Base-by-base conservation (phyloP, 352 stramenopile genomes). In the Globisporangium apiculatum region DNA sequence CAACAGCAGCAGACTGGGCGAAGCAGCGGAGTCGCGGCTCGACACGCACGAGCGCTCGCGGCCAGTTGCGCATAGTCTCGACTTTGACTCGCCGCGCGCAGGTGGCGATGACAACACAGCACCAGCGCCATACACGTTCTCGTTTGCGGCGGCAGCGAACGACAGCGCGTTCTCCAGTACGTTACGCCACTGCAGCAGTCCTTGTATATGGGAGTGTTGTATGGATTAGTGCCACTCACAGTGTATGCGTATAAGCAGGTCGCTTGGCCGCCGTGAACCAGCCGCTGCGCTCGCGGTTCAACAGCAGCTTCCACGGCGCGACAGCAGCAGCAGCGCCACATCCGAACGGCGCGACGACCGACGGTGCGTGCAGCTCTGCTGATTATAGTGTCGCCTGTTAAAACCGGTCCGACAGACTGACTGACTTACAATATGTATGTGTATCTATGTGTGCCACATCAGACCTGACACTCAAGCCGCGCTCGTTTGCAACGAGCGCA, bases 381-480 rank as follows among this genome's bases (percentile, higher is more conserved):
- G 24, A 31, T 31, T 31, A 31, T 31, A 31, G 24, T 31, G 24
- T 31, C 24, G 2, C 24, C 24, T 31, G 24, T 54, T 31, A 0
- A 17, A 37, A 15, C 9, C 3, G 18, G 14, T 3, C 14, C n/a
- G 45, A 49, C 14, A 49, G 14, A 49, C 14, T 24, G 15, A 24
- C 14, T 47, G 36, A 47, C 10, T 51, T 3, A 58, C 10, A 49
- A 12, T 45, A 45, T 45, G 24, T 31, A 31, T 31, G 24, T 31
- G 1, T 31, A 31, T 31, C 24, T 31, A 31, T 31, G 24, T 31
- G 24, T 31, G 24, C 24, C 24, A 31, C 24, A 31, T 31, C 59
- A 85, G 75, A 81, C 40, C 64, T 79, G 42, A 77, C 73, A 50
- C 65, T 85, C 41, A 77, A 77, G 57, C 66, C 72, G 12, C 61